Base-by-base conservation (phyloP, 2,329 filamentous ascomycete genomes). In the Colletotrichum sp. region DNA sequence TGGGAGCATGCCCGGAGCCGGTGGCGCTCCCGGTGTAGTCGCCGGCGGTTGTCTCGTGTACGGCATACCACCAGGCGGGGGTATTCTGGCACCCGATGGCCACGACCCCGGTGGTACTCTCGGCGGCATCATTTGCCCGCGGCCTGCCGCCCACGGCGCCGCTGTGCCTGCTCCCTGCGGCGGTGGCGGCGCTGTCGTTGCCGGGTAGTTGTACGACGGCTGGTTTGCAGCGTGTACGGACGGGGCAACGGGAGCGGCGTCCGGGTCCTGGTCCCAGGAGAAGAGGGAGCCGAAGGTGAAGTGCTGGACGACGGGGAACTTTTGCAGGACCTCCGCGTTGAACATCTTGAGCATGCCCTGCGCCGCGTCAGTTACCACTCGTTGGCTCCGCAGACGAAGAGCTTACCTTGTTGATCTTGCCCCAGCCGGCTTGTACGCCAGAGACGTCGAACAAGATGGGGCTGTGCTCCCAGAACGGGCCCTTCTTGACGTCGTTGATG, bases 331-430 rank as follows among this genome's bases (percentile, higher is more conserved):
- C 85, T 99, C 97, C 21, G 95, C 97, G 77, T 97, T 95, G 86
- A 96, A 99, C 97, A 99, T 99, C 84, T 98, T 99, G 79, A 99
- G 91, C 97, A 99, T 98, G 66, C 97, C 97, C 92, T 93, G 73
- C 11, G n/a, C 31, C 2, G 4, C 6, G 27, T 69, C 12, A 68
- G 54, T 8, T 3, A 11, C 6, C 2, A 9, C 15, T 43, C 13
- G 15, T 16, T 51, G 15, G 54, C 8, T 7, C 7, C 16, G 31
- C 6, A 11, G 7, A 31, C 6, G 36, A 12, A 36, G 18, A 2
- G 3, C 67, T 58, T 78, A 90, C 90, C 87, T 96, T 96, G 84
- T 99, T 98, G 80, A 99, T 98, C 87, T 99, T 99, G 43, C 94
- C 97, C 97, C 97, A 99, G n/a, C 97, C 94, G 70, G 93, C 93